Evolutionary conservation across 495 filamentous ascomycete species (phyloP), one percentile per base, ranked within the genome.

Genomic region (Entonaema liquescens): DNA sequence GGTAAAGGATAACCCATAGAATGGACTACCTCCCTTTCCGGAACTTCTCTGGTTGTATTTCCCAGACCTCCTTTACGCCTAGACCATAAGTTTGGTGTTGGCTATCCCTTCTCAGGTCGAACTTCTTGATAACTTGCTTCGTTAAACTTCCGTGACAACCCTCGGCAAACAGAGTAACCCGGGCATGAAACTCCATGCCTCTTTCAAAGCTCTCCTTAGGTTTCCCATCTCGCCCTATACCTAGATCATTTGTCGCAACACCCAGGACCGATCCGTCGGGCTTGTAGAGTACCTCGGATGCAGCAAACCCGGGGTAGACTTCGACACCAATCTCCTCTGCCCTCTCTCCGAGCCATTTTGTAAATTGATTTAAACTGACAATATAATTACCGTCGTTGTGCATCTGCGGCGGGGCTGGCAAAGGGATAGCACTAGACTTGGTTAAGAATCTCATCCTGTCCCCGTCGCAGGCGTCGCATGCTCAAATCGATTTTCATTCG

Each of bases 271-370:
- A 91, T 2, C 95, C 95, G 76, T 97, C 94, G 8, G 86, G 68
- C 35, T 88, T 87, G 78, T 98, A 99, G 50, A 99, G 84, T 17
- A 99, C 85, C 80, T 99, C 95, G 35, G 91, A 91, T 8, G 95
- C 95, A 12, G 95, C 95, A 68, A 99, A 98, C 15, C 95, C 95
- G 11, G 95, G 92, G 71, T 97, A 99, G 11, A 99, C 87, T 79
- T 99, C 95, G n/a, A 98, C 96, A n/a, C 95, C 95, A 26, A 97
- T 68, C 78, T 98, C 95, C 81, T 98, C 96, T 3, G 95, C 95
- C 21, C 95, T 87, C 77, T 98, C 95, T 15, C 91, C 93, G 13
- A 99, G 83, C 95, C 95, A 99, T 78, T 95, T 97, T 35, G 89
- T 90, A 67, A 98, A 89, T 77, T 98, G 91, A 76, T 94, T 98